Percentiles rank a stretch among this genome's conserved stretches.
Evolutionary conservation across 768 basidiomycete species (phyloP).

Genomic region (Gloeophyllum trabeum): DNA sequence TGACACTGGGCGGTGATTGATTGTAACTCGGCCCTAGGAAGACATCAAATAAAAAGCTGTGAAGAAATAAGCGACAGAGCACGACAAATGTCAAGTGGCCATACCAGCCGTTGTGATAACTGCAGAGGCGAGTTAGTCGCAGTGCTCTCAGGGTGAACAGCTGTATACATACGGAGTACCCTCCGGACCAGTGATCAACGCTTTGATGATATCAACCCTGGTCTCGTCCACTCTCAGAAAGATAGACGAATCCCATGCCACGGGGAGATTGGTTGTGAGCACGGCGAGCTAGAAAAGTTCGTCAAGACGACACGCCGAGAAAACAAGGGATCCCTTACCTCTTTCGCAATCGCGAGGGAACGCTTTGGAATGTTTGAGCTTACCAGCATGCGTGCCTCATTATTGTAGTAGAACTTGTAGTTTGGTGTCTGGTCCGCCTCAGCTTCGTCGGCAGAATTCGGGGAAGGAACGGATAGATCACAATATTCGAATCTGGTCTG

Average conservation of each 20-base stretch:
- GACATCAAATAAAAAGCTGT: conserved; percentile 76
- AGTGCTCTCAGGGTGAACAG: conserved; percentile 1
- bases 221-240: conserved; percentile 90
- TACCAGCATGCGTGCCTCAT: conserved; percentile 75
- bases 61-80: conserved; percentile 5
- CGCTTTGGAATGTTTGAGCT: conserved; percentile 84
- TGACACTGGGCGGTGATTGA: conserved; percentile 68
- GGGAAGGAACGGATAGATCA: conserved; percentile 51
- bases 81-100: conserved; percentile 12
- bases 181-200: conserved; percentile 86
- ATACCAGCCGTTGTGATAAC: conserved; percentile 88
- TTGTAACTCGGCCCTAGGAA: conserved; percentile 89
- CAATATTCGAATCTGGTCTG: conserved; percentile 84
- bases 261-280: conserved; percentile 87
- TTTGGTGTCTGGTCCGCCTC: conserved; percentile 48
- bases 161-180: conserved; percentile 68
- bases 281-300: conserved; percentile 63
- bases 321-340: conserved; percentile 30
- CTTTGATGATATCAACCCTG: conserved; percentile 86
- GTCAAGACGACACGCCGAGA: neutral
- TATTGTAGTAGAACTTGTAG: conserved; percentile 77
- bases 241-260: conserved; percentile 90
- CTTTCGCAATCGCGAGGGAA: conserved; percentile 91
- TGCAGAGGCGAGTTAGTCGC: conserved; percentile 16
- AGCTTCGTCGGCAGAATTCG: conserved; percentile 11